Evolutionary conservation across 2,329 filamentous ascomycete genomes (phyloP), one percentile per base, ranked within the genome.

Genomic region (Fusarium acutatum): DNA sequence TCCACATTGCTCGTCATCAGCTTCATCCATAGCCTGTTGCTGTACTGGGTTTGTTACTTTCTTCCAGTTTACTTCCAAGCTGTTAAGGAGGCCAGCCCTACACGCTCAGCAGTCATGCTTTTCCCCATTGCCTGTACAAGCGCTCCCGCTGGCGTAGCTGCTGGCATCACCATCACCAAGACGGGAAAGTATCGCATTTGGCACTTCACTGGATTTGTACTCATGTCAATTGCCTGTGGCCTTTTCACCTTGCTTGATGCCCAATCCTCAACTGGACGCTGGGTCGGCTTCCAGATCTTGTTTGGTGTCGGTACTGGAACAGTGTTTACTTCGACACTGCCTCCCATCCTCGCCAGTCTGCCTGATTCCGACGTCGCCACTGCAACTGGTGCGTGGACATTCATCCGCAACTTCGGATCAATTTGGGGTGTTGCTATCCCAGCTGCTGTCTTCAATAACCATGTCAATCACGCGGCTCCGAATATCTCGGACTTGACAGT

Each of bases 21-120:
- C 10, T 77, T 78, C 52, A 60, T 77, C 12, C 74, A 73, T 44
- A 64, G 63, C 40, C 59, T 78, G 14, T 30, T 75, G 81, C 7
- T 81, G 82, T 24, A 80, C 28, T 84, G 82, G 79, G 67, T 78
- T 8, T 70, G 80, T 35, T 84, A 82, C 75, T 86, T 86, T 65
- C 69, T 86, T 0, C 84, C 86, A 0, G 75, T 88, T 15, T 88
- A 87, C 74, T 88, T 87, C 69, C 85, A 88, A 59, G 81, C 79
- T 6, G 83, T 87, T 0, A 77, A 80, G 2, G 73, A 72, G 5
- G 76, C 79, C 8, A 75, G 79, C 0, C 80, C 86, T 0, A 70
- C 74, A 0, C 74, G 78, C 0, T 77, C 82, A 0, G 83, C 81
- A 1, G 73, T 84, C 26, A 64, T 79, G 34, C 40, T 83, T 6